Conservation (phyloP, 2,329 filamentous ascomycete genomes). For the Monilinia fructicola region DNA sequence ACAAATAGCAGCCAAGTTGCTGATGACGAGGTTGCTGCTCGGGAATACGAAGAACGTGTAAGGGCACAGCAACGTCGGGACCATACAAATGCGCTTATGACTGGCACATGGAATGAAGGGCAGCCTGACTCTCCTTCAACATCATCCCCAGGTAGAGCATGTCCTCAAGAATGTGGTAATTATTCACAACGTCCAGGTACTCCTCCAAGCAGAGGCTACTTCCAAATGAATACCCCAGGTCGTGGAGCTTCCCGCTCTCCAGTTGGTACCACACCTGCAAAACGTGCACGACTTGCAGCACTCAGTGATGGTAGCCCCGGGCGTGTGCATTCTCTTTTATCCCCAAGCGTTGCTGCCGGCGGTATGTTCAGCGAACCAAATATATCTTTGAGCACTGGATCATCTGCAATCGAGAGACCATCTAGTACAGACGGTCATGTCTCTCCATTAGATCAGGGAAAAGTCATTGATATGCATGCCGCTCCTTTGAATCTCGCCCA, state of each 20-base stretch:
- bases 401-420: constrained; percentile 20
- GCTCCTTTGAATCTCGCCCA: constrained; percentile 28
- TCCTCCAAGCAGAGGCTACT: constrained; percentile 14
- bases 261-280: constrained; percentile 31
- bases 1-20: constrained; percentile 33
- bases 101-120: constrained; percentile 62
- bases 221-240: constrained; percentile 23
- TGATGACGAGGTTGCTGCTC: constrained; percentile 31
- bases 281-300: constrained; percentile 34
- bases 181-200: constrained; percentile 23
- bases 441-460: constrained; percentile 28
- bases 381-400: constrained; percentile 26
- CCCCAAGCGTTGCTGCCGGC: constrained; percentile 26
- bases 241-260: constrained; percentile 29
- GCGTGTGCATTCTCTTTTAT: constrained; percentile 38
- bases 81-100: constrained; percentile 55
- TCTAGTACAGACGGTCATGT: constrained; percentile 35
- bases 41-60: constrained; percentile 37
- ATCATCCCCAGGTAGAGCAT: constrained; percentile 32
- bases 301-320: constrained; percentile 31
- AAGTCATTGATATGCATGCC: constrained; percentile 19
- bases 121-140: constrained; percentile 56
- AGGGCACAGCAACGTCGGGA: constrained; percentile 44
- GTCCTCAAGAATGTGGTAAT: constrained; percentile 23
- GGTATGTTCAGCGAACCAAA: constrained; percentile 30